Evolutionary conservation across 768 basidiomycete species (phyloP).

Genomic region (Collybiopsis luxurians): DNA sequence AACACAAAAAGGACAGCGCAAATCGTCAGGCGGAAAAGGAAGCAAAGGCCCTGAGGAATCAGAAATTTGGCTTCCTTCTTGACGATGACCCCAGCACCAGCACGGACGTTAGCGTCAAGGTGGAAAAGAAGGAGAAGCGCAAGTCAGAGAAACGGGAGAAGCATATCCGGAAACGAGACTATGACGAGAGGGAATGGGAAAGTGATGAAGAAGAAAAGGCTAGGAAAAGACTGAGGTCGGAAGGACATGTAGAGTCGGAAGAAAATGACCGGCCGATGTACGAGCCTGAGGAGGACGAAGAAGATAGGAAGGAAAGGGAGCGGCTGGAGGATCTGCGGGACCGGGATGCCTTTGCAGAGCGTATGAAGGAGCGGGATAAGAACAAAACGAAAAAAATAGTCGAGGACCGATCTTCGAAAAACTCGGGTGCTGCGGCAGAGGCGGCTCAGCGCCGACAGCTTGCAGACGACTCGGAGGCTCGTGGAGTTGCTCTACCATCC

Average conservation of each 20-base stretch:
- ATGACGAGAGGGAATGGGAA: slow-evolving; percentile 83
- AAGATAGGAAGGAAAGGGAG: slow-evolving; percentile 65
- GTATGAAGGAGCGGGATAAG: slow-evolving; percentile 78
- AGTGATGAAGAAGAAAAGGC: slow-evolving; percentile 84
- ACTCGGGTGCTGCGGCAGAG: slow-evolving; percentile 72
- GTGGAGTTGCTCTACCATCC: slow-evolving; percentile 55
- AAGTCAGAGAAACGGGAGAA: slow-evolving; percentile 44
- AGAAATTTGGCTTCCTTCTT: slow-evolving; percentile 79
- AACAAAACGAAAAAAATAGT: slow-evolving; percentile 89
- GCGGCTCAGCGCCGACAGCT: slow-evolving; percentile 77
- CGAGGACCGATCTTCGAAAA: slow-evolving; percentile 85
- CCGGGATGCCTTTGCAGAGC: slow-evolving; percentile 90
- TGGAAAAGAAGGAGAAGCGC: slow-evolving; percentile 37
- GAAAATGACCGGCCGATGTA: slow-evolving; percentile 39
- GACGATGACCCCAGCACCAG: slow-evolving; percentile 64
- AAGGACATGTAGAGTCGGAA: slow-evolving; percentile 14
- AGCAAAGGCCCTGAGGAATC: slow-evolving; percentile 61
- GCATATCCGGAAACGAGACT: slow-evolving; percentile 72
- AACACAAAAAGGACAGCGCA: slow-evolving; percentile 52
- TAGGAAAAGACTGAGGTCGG: slow-evolving; percentile 48
- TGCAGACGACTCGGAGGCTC: slow-evolving; percentile 72
- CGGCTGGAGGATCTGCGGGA: slow-evolving; percentile 78
- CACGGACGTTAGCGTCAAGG: slow-evolving; percentile 33
- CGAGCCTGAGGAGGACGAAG: slow-evolving; percentile 68
- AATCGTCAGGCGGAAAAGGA: slow-evolving; percentile 76